Base-by-base conservation (phyloP, 257 asterid species). In the Solanum tacnaense region DNA sequence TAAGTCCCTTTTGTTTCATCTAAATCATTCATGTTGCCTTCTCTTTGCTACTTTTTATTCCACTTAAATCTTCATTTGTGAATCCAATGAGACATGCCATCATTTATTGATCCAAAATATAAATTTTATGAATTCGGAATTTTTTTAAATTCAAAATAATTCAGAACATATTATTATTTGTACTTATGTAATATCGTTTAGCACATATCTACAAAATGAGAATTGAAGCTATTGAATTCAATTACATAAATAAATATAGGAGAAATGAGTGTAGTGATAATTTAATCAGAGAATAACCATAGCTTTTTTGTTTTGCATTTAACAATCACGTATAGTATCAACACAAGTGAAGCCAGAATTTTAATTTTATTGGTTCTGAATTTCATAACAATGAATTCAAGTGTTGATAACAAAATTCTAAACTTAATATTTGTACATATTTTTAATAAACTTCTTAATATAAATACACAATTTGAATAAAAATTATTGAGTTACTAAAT, bases 271-370 rank as follows among this genome's bases (percentile, higher is more conserved):
- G 4, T 39, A 76, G 12, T 39, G 13, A 76, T 75, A 41, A 39
- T 39, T 76, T 76, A 41, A 76, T 13, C 4, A 13, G 84, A 76
- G 21, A 3, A 36, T 23, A 74, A 36, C 5, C n/a, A 10, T 10
- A 20, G 29, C 29, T 10, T 21, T 73, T 25, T 74, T 74, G 2
- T 74, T 35, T 73, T 10, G 1, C 29, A 73, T 35, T 32, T 27
- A 27, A 68, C 74, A 68, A 68, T 15, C 1, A 16, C 7, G n/a
- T 32, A 32, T 32, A 32, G 25, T 73, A 18, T 34, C 27, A 13
- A 34, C 32, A 6, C 0, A 46, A 1, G 0, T 16, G 9, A 49
- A 49, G 6, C 0, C 0, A 5, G 0, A 15, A 49, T 15, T 49
- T 49, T 16, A 15, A 16, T 49, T 49, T 0, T 49, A 2, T 15